Evolutionary conservation across 192 early-diverging fungal species (phyloP), one percentile per base, ranked within the genome.

Genomic region (Powellomyces hirtus): DNA sequence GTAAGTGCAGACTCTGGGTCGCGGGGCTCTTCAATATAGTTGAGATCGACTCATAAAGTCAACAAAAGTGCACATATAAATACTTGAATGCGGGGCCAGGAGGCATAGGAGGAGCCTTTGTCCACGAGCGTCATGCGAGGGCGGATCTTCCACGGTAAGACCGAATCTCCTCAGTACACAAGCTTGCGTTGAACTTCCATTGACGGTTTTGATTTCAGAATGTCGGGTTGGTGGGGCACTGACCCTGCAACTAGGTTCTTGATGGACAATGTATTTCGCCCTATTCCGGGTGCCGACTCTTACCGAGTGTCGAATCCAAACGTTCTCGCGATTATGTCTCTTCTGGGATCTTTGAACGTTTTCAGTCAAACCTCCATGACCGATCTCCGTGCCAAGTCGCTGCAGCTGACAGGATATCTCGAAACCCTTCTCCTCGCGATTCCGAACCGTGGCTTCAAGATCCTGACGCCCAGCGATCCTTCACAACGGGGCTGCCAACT

Each of bases 51-150:
- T 14, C 37, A 55, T 51, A 30, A 37, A 0, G 27, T 57, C 38
- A 31, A 13, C 18, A 20, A 3, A 70, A 81, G 83, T 98, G 95
- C 83, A 90, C 95, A 4, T 98, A 98, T 87, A 99, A 99, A 75
- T 99, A 99, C 75, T 78, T 99, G 46, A 99, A 99, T 72, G 86
- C 94, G n/a, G 95, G 97, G 2, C 93, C 97, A 0, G 97, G 97
- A 38, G 91, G 91, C 38, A 96, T 99, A 62, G 93, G 86, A 16
- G 92, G 93, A 1, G 85, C 91, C 7, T 99, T 95, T 77, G 87
- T 99, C 6, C 94, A 99, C 60, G 85, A 91, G 71, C 88, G 86
- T 64, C 85, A 95, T 66, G 84, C 83, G n/a, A 72, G 77, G 56
- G 70, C 78, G 38, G 73, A 76, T 20, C 77, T 87, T 45, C 81